These are phyloP conservation scores for Paraphoma chrysanthemicola DNA, from an alignment of 2,329 filamentous ascomycete species.

Conservation along the genomic window DNA sequence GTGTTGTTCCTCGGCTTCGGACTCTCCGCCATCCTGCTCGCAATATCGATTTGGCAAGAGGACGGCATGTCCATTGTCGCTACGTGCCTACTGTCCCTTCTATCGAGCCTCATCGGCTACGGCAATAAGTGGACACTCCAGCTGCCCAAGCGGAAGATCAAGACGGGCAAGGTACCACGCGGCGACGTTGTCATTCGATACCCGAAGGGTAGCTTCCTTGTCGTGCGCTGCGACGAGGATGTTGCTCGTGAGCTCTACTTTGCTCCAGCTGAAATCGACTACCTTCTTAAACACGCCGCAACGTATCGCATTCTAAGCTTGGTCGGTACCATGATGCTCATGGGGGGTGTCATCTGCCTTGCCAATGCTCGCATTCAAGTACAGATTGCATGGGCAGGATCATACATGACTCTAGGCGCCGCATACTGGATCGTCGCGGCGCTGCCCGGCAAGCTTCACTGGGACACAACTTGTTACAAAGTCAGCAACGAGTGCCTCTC, in stretches of 20 bases:
- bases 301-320: constrained; percentile 57
- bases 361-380: constrained; percentile 57
- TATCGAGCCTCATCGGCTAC: constrained; percentile 58
- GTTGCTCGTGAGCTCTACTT: constrained; percentile 61
- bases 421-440: constrained; percentile 61
- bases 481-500: constrained; percentile 48
- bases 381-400: constrained; percentile 58
- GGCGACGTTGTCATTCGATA: constrained; percentile 60
- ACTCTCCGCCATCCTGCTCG: constrained; percentile 53
- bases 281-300: constrained; percentile 49
- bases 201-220: constrained; percentile 58
- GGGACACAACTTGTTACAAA: constrained; percentile 55
- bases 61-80: constrained; percentile 61
- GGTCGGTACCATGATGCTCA: constrained; percentile 58
- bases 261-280: constrained; percentile 58
- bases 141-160: constrained; percentile 48
- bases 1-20: constrained; percentile 55
- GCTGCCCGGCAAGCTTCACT: constrained; percentile 54
- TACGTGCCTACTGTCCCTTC: constrained; percentile 55
- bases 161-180: constrained; percentile 37
- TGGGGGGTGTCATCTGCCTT: constrained; percentile 60
- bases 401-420: constrained; percentile 59
- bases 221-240: constrained; percentile 58
- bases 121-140: constrained; percentile 58
- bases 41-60: constrained; percentile 51